Percentiles rank a stretch among this genome's conserved stretches.
phyloP scores from a whole-genome alignment of 1,139 yeast genomes.

The Geotrichum restrictum region DNA sequence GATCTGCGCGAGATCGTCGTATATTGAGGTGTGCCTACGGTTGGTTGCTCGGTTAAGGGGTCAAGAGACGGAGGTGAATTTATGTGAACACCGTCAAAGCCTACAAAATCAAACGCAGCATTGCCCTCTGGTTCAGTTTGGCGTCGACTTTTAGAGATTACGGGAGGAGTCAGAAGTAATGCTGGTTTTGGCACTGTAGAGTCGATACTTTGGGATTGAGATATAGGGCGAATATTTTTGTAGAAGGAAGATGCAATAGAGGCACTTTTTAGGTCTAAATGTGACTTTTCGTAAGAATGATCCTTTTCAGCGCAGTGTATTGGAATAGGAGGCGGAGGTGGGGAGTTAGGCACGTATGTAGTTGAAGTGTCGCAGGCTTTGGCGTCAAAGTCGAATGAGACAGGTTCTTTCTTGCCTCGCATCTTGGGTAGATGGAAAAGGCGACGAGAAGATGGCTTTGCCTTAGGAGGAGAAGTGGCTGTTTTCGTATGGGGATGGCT shows the following conservation, averaged over 20 bases:
- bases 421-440: background rate
- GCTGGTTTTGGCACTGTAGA: background rate
- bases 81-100: conserved; percentile 14
- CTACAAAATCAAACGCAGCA: conserved; percentile 7
- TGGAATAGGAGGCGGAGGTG: background rate
- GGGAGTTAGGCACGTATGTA: background rate
- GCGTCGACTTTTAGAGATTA: background rate
- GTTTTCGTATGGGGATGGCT: too few species aligned
- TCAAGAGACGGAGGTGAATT: background rate
- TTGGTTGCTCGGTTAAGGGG: too few species aligned
- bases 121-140: background rate
- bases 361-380: background rate
- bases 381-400: background rate
- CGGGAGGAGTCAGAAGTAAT: conserved; percentile 10
- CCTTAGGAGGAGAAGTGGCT: background rate
- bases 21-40: too few species aligned
- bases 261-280: background rate
- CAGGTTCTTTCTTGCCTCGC: too few species aligned
- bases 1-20: too few species aligned
- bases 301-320: background rate
- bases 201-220: background rate
- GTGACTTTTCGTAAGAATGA: background rate
- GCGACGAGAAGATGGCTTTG: background rate
- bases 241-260: conserved; percentile 9
- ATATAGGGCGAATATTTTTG: conserved; percentile 7